phyloP scores from a whole-genome alignment of 2,329 filamentous ascomycete genomes.

The Pyricularia sp. region DNA sequence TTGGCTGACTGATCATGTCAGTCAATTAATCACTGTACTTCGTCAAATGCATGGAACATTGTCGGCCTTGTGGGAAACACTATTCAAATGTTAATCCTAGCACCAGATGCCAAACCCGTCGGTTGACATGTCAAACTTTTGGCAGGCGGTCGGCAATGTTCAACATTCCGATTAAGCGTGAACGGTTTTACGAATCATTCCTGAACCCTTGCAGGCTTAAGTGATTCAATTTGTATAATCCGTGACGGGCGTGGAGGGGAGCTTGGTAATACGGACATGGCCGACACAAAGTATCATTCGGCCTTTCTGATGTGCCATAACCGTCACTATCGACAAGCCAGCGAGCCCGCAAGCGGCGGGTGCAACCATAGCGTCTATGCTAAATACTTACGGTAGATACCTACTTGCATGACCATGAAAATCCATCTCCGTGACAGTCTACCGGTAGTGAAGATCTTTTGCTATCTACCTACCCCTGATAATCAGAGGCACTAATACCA shows the following conservation, averaged over 20 bases:
- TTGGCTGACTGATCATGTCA: background rate
- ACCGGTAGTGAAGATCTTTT: background rate
- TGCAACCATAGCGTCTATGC: background rate
- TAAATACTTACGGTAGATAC: background rate
- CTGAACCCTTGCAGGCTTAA: background rate
- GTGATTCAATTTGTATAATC: background rate
- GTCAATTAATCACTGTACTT: background rate
- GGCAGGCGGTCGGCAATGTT: background rate
- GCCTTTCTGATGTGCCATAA: background rate
- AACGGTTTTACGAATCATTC: background rate
- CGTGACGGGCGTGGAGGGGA: background rate
- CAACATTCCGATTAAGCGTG: background rate
- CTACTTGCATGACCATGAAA: background rate
- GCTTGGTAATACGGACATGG: background rate
- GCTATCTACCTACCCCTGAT: background rate
- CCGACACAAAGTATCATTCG: background rate
- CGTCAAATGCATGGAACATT: background rate
- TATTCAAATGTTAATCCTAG: background rate
- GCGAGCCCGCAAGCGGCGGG: background rate
- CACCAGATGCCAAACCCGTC: background rate
- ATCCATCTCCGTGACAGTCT: background rate
- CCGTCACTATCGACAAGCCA: background rate
- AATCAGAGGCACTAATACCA: background rate
- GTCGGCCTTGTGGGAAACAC: background rate
- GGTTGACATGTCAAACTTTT: background rate